Evolutionary conservation across 2,329 filamentous ascomycete genomes (phyloP).

Genomic region (Annulohypoxylon truncatum): DNA sequence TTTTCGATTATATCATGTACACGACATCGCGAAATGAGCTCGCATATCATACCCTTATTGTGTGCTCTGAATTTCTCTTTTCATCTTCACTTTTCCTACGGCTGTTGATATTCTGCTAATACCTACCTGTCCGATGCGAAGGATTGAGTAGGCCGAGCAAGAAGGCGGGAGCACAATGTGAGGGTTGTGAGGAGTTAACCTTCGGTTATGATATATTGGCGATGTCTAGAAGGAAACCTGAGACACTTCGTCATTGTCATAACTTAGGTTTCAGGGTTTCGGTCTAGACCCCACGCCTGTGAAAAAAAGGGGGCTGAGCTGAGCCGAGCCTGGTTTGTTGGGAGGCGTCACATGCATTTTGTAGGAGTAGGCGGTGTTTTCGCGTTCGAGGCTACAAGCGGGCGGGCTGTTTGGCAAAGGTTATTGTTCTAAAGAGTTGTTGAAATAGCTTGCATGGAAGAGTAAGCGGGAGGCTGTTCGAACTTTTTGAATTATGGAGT

Average conservation of each 20-base stretch:
- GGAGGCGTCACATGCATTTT: slow-evolving; percentile 24
- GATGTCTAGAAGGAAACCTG: background rate
- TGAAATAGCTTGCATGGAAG: background rate
- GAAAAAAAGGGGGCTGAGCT: slow-evolving; percentile 5
- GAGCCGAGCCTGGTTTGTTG: background rate
- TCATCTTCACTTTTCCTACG: background rate
- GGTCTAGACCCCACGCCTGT: background rate
- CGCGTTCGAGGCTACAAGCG: background rate
- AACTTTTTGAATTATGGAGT: background rate
- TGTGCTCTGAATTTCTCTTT: slow-evolving; percentile 3
- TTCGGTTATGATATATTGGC: background rate
- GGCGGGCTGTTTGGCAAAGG: background rate
- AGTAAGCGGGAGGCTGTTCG: background rate
- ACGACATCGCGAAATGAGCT: slow-evolving; percentile 27
- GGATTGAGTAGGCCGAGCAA: background rate
- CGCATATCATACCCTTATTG: slow-evolving; percentile 31
- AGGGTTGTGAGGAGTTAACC: slow-evolving; percentile 8
- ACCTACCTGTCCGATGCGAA: background rate
- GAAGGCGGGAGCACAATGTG: background rate
- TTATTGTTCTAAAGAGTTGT: background rate
- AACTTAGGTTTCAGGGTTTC: slow-evolving; percentile 14
- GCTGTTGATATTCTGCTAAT: background rate
- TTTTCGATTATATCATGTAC: slow-evolving; percentile 28
- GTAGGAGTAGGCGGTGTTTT: slow-evolving; percentile 31
- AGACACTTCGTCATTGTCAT: slow-evolving; percentile 5